Evolutionary conservation across 2,329 filamentous ascomycete genomes (phyloP).

Genomic region (Ascomycota sp.): DNA sequence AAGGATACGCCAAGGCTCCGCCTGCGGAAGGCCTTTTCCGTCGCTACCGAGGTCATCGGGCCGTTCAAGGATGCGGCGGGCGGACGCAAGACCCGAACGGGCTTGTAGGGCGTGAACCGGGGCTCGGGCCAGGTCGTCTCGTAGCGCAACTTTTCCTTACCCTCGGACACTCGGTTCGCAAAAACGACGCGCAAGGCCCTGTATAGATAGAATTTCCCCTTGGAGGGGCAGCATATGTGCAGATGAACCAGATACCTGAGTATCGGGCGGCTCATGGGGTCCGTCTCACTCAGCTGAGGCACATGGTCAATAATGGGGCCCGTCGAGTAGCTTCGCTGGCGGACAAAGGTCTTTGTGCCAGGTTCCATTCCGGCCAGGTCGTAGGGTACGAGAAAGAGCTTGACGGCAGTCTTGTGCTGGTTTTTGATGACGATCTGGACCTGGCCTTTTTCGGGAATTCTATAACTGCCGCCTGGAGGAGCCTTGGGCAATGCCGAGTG

Average conservation of each 20-base stretch:
- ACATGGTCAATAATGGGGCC: constrained; percentile 61
- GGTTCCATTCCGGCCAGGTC: constrained; percentile 83
- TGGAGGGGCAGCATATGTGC: constrained; percentile 75
- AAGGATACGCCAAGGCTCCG: constrained; percentile 32
- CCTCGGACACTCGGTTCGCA: constrained; percentile 86
- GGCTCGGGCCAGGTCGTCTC: constrained; percentile 83
- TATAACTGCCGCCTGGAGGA: constrained; percentile 74
- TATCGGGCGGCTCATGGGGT: constrained; percentile 37
- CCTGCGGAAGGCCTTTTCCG: constrained; percentile 37
- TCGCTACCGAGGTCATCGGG: constrained; percentile 27
- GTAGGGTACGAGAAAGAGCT: constrained; percentile 85
- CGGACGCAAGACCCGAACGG: constrained; percentile 31
- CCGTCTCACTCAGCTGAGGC: constrained; percentile 11
- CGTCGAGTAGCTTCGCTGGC: constrained; percentile 81
- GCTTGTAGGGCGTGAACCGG: constrained; percentile 67
- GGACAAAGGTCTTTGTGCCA: constrained; percentile 86
- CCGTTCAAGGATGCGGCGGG: constrained; percentile 15
- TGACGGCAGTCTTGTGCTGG: constrained; percentile 93
- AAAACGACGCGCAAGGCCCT: constrained; percentile 89
- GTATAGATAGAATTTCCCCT: constrained; percentile 74
- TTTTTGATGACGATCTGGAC: constrained; percentile 96
- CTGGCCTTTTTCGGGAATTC: constrained; percentile 84
- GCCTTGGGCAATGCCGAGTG: constrained; percentile 30
- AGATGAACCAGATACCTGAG: constrained; percentile 81
- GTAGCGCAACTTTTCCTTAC: constrained; percentile 78